Evolutionary conservation across 2,329 filamentous ascomycete genomes (phyloP).

Genomic region (Sporothrix protearum): DNA sequence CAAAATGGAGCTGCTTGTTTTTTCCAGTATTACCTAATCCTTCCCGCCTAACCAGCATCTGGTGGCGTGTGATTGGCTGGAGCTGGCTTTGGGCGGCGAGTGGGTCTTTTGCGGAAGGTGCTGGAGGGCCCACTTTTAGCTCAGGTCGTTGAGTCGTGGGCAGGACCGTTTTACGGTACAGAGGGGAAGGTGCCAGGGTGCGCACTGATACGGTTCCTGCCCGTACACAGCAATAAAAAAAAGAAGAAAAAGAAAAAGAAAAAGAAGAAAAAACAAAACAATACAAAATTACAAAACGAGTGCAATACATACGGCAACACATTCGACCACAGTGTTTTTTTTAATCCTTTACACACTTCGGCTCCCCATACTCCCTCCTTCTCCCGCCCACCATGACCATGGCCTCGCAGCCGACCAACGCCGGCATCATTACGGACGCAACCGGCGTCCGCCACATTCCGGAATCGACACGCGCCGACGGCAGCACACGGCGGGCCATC

Average conservation of each 20-base stretch:
- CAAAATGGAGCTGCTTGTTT: conserved; percentile 26
- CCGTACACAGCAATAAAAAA: neutral
- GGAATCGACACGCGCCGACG: conserved; percentile 79
- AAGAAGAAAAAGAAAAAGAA: neutral
- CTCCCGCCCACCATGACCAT: neutral
- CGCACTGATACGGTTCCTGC: neutral
- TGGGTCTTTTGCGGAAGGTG: neutral
- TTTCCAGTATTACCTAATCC: conserved; percentile 25
- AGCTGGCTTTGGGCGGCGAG: conserved; percentile 28
- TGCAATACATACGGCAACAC: neutral
- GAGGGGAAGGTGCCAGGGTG: neutral
- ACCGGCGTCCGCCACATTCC: conserved; percentile 87
- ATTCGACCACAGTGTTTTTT: neutral
- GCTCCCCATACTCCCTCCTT: neutral
- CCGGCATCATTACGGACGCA: conserved; percentile 75
- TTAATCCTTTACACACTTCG: neutral
- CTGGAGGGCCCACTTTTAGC: neutral
- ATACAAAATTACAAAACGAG: neutral
- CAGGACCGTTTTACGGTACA: conserved; percentile 1
- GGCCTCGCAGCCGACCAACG: conserved; percentile 39
- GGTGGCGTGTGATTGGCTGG: conserved; percentile 36
- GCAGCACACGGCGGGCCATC: conserved; percentile 89
- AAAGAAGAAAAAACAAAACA: neutral
- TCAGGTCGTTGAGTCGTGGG: neutral
- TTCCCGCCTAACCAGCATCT: conserved; percentile 28